Percentiles rank a stretch among this genome's conserved stretches.
Evolutionary conservation across 305 asterid genomes (phyloP).

Genomic region (Fraxinus paxiana): DNA sequence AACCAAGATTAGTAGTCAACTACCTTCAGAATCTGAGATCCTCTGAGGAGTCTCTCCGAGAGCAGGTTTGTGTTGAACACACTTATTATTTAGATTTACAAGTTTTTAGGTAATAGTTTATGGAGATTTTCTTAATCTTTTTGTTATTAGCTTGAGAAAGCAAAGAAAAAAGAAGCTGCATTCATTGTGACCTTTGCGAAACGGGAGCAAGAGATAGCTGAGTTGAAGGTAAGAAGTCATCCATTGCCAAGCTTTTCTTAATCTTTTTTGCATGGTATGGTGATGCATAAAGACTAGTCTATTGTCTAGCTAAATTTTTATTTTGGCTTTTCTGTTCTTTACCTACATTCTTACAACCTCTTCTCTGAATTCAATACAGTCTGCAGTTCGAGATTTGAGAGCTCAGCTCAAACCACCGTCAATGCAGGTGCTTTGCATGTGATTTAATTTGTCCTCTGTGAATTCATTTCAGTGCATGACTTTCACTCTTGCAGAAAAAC

Average conservation of each 20-base stretch:
- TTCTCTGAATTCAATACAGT: constrained; percentile 38
- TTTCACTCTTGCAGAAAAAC: neutral
- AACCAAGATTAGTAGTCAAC: constrained; percentile 66
- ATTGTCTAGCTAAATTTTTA: neutral
- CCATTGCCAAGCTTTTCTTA: neutral
- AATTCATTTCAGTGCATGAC: constrained; percentile 1
- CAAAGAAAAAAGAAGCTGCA: constrained; percentile 94
- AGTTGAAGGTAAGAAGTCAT: constrained; percentile 60
- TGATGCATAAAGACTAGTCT: neutral
- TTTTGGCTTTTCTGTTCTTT: neutral
- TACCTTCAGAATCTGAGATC: constrained; percentile 80
- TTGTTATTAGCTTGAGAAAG: constrained; percentile 68
- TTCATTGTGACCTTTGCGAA: constrained; percentile 93
- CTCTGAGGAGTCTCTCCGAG: constrained; percentile 82
- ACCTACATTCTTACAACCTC: constrained; percentile 4
- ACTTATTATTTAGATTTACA: neutral
- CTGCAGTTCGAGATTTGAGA: constrained; percentile 83
- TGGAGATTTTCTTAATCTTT: constrained; percentile 6
- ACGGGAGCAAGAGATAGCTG: constrained; percentile 98
- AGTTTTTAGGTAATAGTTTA: constrained; percentile 5
- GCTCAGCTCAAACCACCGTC: constrained; percentile 89
- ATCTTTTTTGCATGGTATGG: neutral
- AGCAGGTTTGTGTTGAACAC: constrained; percentile 55
- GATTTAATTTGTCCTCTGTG: neutral
- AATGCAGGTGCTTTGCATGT: constrained; percentile 58